A percentile compares a stretch with the other conserved stretches of the same genome.
These are phyloP conservation scores for Phialocephala sp. DNA, from an alignment of 2,329 filamentous ascomycete species.

Conservation along the genomic window DNA sequence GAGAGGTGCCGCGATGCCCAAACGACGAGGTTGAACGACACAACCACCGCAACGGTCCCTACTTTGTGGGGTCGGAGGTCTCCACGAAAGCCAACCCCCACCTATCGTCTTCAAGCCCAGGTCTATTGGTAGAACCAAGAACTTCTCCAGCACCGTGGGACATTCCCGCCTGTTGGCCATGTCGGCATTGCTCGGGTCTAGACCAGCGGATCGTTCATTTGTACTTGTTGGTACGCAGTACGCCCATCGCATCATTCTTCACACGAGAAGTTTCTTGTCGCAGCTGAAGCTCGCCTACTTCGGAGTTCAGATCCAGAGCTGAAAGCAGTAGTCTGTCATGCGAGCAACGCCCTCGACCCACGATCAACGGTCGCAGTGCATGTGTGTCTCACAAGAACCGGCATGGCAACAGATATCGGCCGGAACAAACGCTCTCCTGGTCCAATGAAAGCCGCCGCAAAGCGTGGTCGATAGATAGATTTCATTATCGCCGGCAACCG, in stretches of 20 bases:
- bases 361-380: background rate
- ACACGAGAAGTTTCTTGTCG: background rate
- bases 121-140: too few relatives aligned
- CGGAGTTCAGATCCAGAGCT: background rate
- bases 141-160: background rate
- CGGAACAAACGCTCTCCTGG: background rate
- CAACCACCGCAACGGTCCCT: too few relatives aligned
- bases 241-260: background rate
- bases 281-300: background rate
- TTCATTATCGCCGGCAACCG: background rate
- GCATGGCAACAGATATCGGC: conserved; percentile 1
- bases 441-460: background rate
- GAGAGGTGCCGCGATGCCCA: too few relatives aligned
- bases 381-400: conserved; percentile 7
- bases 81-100: too few relatives aligned
- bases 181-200: background rate
- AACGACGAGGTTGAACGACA: too few relatives aligned
- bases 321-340: conserved; percentile 5
- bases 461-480: background rate
- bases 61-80: too few relatives aligned
- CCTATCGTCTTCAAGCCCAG: too few relatives aligned
- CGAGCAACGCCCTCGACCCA: background rate
- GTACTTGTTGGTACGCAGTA: background rate
- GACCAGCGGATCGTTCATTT: background rate
- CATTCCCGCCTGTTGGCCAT: background rate